A percentile compares a stretch with the other conserved stretches of the same genome.
phyloP scores from a whole-genome alignment of 2,329 filamentous ascomycete species.

The Botryotinia narcissicola region DNA sequence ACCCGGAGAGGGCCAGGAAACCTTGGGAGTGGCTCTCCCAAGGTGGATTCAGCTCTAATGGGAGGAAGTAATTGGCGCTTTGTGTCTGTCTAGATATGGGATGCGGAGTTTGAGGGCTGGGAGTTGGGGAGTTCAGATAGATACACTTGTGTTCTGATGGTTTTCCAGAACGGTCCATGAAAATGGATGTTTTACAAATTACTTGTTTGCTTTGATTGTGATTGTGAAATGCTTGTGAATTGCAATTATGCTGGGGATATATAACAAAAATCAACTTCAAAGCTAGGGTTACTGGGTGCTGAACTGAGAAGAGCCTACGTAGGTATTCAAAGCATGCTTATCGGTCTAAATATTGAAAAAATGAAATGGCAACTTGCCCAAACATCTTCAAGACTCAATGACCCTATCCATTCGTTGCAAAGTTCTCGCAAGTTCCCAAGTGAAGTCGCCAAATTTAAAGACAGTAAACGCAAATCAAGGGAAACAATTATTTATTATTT shows the following conservation, averaged over 20 bases:
- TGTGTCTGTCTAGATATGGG: background rate
- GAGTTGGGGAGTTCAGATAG: background rate
- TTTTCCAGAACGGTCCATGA: background rate
- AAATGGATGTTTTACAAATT: background rate
- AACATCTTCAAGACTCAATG: rapidly evolving
- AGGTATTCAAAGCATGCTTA: background rate
- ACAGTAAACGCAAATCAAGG: background rate
- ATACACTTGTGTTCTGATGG: background rate
- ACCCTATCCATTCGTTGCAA: background rate
- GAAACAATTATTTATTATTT: background rate
- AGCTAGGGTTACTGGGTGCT: background rate
- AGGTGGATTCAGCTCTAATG: constrained; percentile 9
- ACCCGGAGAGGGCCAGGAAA: constrained; percentile 1
- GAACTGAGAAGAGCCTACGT: rapidly evolving
- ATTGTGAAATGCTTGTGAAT: background rate
- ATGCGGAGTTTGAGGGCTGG: background rate
- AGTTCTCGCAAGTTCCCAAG: rapidly evolving
- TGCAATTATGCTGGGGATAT: background rate
- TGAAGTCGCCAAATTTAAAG: background rate
- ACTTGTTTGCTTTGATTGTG: background rate
- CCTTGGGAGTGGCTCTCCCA: background rate
- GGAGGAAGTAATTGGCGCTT: background rate
- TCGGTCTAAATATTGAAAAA: background rate
- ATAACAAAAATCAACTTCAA: background rate
- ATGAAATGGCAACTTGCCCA: background rate